Evolutionary conservation across 1,284 basidiomycete genomes (phyloP), one percentile per base, ranked within the genome.

Genomic region (Sporisorium iseilematis-ciliati): DNA sequence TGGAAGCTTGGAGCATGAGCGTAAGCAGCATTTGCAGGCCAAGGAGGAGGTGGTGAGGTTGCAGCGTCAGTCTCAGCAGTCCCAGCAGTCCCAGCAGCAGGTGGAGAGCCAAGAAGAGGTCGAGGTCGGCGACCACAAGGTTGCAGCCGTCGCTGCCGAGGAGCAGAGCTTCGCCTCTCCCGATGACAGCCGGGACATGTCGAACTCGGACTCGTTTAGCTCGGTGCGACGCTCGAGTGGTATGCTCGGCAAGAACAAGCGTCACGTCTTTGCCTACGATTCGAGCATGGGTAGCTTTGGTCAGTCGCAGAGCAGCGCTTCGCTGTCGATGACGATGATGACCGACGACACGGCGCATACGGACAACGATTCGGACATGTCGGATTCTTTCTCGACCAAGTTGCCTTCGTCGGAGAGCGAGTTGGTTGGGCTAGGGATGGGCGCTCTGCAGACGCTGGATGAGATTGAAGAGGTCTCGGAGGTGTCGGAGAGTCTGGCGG

Each of bases 181-280:
- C 3, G 68, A 75, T 42, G 66, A 63, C 12, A 72, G 60, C 53
- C 59, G 60, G 11, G 50, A 23, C 23, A 45, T 50, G 33, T 49
- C 55, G n/a, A 38, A 18, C 16, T 68, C 62, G 10, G 60, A 26
- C 14, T 59, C 65, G 4, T 61, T 55, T 26, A 67, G 55, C 61
- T 57, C 56, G 25, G 51, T 20, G 8, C 65, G 63, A 20, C 57
- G 65, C 23, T 69, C 67, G 20, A 69, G 71, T 35, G 54, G 62
- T 38, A 50, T 72, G 33, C 43, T 59, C 26, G 77, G 72, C 59
- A 77, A 77, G 71, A 79, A 77, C 62, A 80, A 77, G 57, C 74
- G 75, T 18, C 80, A 82, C 45, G 73, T 82, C 18, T 82, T 82
- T 52, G 80, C 80, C 41, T 82, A 82, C 63, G 80, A 82, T 59